These are phyloP conservation scores for Mycena rosella DNA, from an alignment of 768 basidiomycete genomes.

Conservation along the genomic window DNA sequence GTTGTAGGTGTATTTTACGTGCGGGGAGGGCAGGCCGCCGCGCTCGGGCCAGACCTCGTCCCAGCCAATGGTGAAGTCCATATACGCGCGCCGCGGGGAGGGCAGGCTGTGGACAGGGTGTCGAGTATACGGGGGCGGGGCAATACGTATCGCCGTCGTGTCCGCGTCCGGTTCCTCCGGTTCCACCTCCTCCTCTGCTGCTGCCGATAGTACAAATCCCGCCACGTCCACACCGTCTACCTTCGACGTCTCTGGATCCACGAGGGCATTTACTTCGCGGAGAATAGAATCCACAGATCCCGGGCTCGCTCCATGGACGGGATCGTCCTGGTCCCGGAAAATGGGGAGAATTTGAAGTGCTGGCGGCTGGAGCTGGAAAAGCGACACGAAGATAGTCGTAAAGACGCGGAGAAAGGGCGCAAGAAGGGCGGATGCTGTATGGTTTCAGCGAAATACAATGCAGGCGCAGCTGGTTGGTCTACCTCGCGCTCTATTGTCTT, in stretches of 20 bases:
- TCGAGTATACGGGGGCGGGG: conserved; percentile 2
- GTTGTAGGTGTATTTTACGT: conserved; percentile 19
- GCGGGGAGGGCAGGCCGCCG: not conserved
- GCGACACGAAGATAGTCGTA: conserved; percentile 15
- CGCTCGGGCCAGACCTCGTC: conserved; percentile 33
- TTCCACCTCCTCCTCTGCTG: not conserved
- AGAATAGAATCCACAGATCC: not conserved
- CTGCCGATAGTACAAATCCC: no score
- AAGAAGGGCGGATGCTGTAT: not conserved
- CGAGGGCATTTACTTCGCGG: not conserved
- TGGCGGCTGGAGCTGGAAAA: not conserved
- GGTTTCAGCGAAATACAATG: not conserved
- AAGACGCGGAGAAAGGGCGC: conserved; percentile 12
- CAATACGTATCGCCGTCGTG: not conserved
- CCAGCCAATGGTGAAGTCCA: conserved; percentile 33
- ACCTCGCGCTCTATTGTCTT: conserved; percentile 16
- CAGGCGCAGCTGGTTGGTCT: not conserved
- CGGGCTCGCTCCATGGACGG: not conserved
- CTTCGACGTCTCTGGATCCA: not conserved
- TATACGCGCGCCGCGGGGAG: not conserved
- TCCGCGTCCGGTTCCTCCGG: conserved; percentile 1
- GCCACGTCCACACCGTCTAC: not conserved
- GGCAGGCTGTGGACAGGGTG: not conserved
- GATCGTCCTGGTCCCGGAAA: not conserved
- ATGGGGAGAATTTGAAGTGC: conserved; percentile 8